Evolutionary conservation across 441 rosid genomes (phyloP), one percentile per base, ranked within the genome.

Genomic region (Cnidoscolus chayamansa): DNA sequence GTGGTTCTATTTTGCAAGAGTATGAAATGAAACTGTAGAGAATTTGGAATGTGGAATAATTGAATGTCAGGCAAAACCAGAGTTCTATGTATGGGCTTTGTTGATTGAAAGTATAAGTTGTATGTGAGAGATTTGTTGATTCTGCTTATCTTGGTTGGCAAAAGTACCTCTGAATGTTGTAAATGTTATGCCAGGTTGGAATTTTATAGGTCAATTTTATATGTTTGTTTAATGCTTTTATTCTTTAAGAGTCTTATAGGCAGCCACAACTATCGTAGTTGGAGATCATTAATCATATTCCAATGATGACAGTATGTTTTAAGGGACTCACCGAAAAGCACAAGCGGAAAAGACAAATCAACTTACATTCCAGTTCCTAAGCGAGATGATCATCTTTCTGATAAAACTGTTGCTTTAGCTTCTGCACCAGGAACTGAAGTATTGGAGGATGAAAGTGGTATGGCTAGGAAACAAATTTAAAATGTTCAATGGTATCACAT

Each of bases 281-380:
- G 13, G 10, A 32, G 16, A 31, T 63, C 54, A 63, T 73, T 79
- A 56, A 72, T 51, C 16, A 51, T 16, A 50, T 15, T 81, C 59
- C 31, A 65, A 55, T 75, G 61, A 67, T 79, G 77, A 76, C 85
- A 88, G 96, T 88, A 90, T 75, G 85, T 90, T 67, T 56, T 76
- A 62, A 84, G 89, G 79, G 85, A 88, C 66, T 35, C 72, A 62
- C 80, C 76, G 45, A 87, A 88, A 82, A 72, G 71, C 53, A 35
- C 84, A 51, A 76, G 81, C 66, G 82, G 85, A 70, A 87, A 87
- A 77, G 90, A 83, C 55, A 90, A 83, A 76, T 78, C 90, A 57
- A 72, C 83, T 57, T 79, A 80, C 77, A 77, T 72, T 54, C 76
- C 76, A 60, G 79, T 79, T 75, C 66, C 89, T 63, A 88, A 79